Evolutionary conservation across 768 basidiomycete species (phyloP).

Genomic region (Roridomyces roridus): DNA sequence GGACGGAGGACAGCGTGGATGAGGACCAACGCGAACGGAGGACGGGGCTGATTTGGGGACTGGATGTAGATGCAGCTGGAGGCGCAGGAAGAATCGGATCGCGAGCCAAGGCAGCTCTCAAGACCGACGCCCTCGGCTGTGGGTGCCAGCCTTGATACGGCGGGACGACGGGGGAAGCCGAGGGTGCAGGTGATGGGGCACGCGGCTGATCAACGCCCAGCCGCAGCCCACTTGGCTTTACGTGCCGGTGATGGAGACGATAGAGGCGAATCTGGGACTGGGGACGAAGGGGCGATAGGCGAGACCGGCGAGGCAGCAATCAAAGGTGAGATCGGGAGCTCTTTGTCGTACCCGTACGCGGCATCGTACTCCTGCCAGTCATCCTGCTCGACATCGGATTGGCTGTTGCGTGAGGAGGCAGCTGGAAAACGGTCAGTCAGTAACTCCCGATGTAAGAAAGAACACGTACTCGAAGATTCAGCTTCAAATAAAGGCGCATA

Average conservation of each 20-base stretch:
- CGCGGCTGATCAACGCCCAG: no score
- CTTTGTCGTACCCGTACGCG: neutral
- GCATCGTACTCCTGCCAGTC: conserved; percentile 6
- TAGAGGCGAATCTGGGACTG: no score
- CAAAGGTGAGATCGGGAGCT: conserved; percentile 14
- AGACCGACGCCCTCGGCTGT: neutral
- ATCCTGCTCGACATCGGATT: conserved; percentile 4
- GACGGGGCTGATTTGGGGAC: neutral
- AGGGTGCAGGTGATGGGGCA: neutral
- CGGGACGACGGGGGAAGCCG: neutral
- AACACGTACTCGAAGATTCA: neutral
- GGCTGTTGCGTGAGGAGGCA: conserved; percentile 14
- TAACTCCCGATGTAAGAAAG: conserved; percentile 2
- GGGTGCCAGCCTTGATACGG: conserved; percentile 8
- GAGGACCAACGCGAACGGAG: conserved; percentile 55
- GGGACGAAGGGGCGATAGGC: no score
- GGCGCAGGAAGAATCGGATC: no score
- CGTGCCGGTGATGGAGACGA: neutral
- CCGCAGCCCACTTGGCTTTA: no score
- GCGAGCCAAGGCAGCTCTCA: no score
- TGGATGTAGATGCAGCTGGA: neutral
- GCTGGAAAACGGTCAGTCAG: conserved; percentile 2
- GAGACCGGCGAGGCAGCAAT: neutral
- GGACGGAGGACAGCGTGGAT: conserved; percentile 41
- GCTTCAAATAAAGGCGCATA: neutral